A percentile compares a stretch with the other conserved stretches of the same genome.
Conservation (phyloP, 2,329 filamentous ascomycete species). For the Fusarium sp. region DNA sequence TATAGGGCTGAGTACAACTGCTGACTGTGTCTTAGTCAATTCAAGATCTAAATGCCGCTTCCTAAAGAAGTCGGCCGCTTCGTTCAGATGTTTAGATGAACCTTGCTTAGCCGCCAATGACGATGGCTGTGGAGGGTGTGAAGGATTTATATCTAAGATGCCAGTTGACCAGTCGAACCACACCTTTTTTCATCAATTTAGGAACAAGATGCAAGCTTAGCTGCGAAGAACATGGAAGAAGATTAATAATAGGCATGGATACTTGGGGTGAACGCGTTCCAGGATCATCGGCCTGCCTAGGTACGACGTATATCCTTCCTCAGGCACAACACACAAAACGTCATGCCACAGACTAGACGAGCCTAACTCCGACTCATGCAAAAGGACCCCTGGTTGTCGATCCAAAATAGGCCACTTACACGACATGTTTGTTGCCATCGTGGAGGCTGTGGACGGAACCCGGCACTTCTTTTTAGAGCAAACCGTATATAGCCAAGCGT, state of each 20-base stretch:
- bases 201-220: not conserved
- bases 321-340: slow-evolving; percentile 2
- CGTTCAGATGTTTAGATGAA: not conserved
- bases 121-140: not conserved
- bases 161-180: not conserved
- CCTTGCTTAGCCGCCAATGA: not conserved
- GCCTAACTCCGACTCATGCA: slow-evolving; percentile 1
- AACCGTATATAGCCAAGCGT: slow-evolving; percentile 19
- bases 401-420: slow-evolving; percentile 11
- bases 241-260: slow-evolving; percentile 5
- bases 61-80: slow-evolving; percentile 7
- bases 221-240: not conserved
- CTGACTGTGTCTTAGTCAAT: slow-evolving; percentile 29
- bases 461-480: not conserved
- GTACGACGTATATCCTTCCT: not conserved
- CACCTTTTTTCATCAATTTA: not conserved
- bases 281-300: not conserved
- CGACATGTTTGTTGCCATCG: slow-evolving; percentile 7
- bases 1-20: slow-evolving; percentile 13
- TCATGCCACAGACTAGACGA: not conserved
- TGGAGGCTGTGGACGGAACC: slow-evolving; percentile 13
- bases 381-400: slow-evolving; percentile 6
- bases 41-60: slow-evolving; percentile 12
- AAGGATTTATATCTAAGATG: not conserved
- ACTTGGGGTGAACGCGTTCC: not conserved